Conservation (phyloP, 768 basidiomycete species). For the Tylopilus sp. region DNA sequence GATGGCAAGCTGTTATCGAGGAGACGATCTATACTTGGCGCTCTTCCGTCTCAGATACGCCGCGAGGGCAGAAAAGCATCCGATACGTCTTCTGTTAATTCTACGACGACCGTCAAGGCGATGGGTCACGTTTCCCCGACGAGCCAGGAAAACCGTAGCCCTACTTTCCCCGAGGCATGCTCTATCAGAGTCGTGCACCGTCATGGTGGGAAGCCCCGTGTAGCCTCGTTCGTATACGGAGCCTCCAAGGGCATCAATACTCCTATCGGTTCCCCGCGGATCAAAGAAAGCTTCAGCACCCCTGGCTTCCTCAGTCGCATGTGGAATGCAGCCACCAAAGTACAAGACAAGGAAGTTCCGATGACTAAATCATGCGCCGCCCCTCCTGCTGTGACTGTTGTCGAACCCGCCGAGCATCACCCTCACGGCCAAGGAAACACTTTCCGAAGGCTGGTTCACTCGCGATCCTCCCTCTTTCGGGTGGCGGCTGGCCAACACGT, state of each 20-base stretch:
- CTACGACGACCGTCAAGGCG: conserved; percentile 35
- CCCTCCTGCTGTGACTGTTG: conserved; percentile 20
- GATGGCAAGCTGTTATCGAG: conserved; percentile 15
- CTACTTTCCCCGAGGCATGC: conserved; percentile 12
- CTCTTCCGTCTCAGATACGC: conserved; percentile 43
- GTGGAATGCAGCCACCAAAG: conserved; percentile 63
- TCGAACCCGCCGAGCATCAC: conserved; percentile 26
- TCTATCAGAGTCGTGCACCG: conserved; percentile 29
- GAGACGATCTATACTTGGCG: conserved; percentile 46
- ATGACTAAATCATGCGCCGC: conserved; percentile 6
- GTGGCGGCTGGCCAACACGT: conserved; percentile 23
- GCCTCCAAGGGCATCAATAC: conserved; percentile 15
- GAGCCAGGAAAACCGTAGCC: conserved; percentile 15
- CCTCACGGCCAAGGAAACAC: conserved; percentile 30
- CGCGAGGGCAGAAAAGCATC: conserved; percentile 39
- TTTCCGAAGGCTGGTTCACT: conserved; percentile 43
- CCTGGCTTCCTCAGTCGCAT: conserved; percentile 64
- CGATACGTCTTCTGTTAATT: conserved; percentile 32
- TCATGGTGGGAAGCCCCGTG: conserved; percentile 23
- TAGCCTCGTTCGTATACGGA: conserved; percentile 29
- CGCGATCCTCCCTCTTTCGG: conserved; percentile 44
- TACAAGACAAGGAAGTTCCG: conserved; percentile 28
- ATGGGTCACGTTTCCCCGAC: conserved; percentile 22
- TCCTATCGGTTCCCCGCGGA: conserved; percentile 19
- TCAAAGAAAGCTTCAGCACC: conserved; percentile 40